These are phyloP conservation scores for Marasmius tenuissimus DNA, from an alignment of 1,284 basidiomycete species.

Conservation along the genomic window DNA sequence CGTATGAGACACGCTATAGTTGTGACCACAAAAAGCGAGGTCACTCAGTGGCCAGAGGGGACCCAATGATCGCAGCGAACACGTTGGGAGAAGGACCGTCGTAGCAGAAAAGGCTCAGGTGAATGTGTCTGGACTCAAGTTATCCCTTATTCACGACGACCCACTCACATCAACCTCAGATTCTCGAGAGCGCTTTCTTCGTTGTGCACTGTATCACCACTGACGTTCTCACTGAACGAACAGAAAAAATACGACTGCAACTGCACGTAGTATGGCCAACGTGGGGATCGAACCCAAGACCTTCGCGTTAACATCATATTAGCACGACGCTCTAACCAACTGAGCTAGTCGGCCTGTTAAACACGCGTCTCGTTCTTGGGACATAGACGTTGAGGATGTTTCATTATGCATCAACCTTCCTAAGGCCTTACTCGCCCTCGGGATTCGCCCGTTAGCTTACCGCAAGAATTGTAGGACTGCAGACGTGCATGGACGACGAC, in stretches of 20 bases:
- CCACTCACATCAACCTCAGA: too few relatives aligned
- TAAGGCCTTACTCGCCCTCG: too few relatives aligned
- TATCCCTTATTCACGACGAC: too few relatives aligned
- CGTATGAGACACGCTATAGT: constrained; percentile 77
- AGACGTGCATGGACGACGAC: too few relatives aligned
- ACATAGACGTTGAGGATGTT: too few relatives aligned
- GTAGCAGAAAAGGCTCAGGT: constrained; percentile 32
- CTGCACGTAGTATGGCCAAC: neutral
- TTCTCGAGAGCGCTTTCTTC: too few relatives aligned
- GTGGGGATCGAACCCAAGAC: neutral
- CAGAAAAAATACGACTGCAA: neutral
- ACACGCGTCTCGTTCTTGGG: too few relatives aligned
- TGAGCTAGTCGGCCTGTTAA: neutral
- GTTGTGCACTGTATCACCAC: too few relatives aligned
- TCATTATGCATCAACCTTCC: too few relatives aligned
- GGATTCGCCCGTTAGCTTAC: too few relatives aligned
- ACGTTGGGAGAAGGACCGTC: constrained; percentile 37
- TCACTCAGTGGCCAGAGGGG: constrained; percentile 35
- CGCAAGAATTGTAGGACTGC: too few relatives aligned
- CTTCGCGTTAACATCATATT: neutral
- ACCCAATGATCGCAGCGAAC: constrained; percentile 44
- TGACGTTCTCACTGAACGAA: too few relatives aligned
- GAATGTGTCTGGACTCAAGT: constrained; percentile 34
- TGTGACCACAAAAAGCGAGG: constrained; percentile 40
- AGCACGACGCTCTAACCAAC: neutral